Conservation (phyloP, 2,329 filamentous ascomycete species). For the Phaeosphaeria sp. region DNA sequence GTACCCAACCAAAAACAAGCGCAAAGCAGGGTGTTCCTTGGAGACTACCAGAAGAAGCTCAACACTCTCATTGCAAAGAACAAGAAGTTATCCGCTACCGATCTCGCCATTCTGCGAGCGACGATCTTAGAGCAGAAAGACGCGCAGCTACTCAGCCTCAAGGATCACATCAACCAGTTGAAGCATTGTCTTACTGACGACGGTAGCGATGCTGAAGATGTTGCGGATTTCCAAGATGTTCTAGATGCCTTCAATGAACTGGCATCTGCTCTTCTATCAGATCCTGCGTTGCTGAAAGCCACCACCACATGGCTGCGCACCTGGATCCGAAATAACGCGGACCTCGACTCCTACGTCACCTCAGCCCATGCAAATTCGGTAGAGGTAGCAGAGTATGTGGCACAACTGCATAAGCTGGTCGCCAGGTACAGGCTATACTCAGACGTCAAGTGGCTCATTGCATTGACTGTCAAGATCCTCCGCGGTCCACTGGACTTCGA, state of each 20-base stretch:
- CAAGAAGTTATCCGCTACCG: constrained; percentile 27
- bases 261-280: constrained; percentile 20
- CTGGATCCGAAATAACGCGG: constrained; percentile 29
- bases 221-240: constrained; percentile 18
- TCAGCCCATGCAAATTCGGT: constrained; percentile 10
- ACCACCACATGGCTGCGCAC: constrained; percentile 25
- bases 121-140: constrained; percentile 32
- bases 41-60: constrained; percentile 32
- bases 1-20: constrained; percentile 43
- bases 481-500: constrained; percentile 16
- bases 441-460: constrained; percentile 25
- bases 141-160: constrained; percentile 22
- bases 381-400: constrained; percentile 24
- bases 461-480: constrained; percentile 29
- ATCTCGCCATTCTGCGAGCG: constrained; percentile 35
- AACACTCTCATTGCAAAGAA: constrained; percentile 24
- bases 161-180: constrained; percentile 32
- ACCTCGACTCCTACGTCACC: constrained; percentile 25
- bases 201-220: constrained; percentile 5
- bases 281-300: constrained; percentile 21
- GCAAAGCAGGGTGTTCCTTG: constrained; percentile 41
- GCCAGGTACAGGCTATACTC: constrained; percentile 34
- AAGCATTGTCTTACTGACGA: constrained; percentile 25
- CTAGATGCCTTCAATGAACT: constrained; percentile 41
- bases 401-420: constrained; percentile 26